Evolutionary conservation across 2,329 filamentous ascomycete genomes (phyloP), one percentile per base, ranked within the genome.

Genomic region (Hawksworthiomyces lignivorus): DNA sequence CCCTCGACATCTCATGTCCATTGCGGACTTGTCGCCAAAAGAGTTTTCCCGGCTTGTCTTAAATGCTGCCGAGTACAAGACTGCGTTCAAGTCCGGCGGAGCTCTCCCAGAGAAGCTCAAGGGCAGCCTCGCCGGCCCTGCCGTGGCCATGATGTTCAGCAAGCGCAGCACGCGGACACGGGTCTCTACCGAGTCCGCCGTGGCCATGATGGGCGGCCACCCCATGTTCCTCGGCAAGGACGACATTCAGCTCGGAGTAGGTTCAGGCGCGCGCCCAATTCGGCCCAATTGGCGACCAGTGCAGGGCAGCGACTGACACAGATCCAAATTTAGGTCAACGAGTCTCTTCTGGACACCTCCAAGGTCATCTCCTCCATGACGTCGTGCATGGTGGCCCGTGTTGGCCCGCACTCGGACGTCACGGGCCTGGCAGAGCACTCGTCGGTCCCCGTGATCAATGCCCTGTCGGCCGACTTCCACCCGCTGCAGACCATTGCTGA

Each of bases 151-250:
- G 80, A 87, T 94, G 73, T 98, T 98, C 71, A 94, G 76, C 73
- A 98, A 98, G 69, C 81, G 89, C 52, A 94, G 85, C 55, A 98
- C 92, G 11, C 79, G 92, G 46, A 98, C 92, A 11, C 81, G 92
- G 48, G 82, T 98, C 24, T 95, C 88, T 2, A 96, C 89, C 2
- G 92, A 98, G 69, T 84, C 84, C 7, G 92, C 92, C 11, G 81
- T 96, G 28, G 77, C 83, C n/a, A 70, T 86, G 46, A 75, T 98
- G 70, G 88, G 89, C 28, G 92, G 90, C 0, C 84, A 95, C 55
- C 82, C 92, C 18, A 96, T 98, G 89, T 98, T 98, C 60, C 65
- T 98, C 45, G 88, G 89, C 55, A 92, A 89, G 59, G 83, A 94
- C 42, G 92, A 98, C 59, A 98, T 98, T 48, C 92, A 98, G 63